Evolutionary conservation across 805 yeast genomes (phyloP).

Genomic region (Starmerella floris): DNA sequence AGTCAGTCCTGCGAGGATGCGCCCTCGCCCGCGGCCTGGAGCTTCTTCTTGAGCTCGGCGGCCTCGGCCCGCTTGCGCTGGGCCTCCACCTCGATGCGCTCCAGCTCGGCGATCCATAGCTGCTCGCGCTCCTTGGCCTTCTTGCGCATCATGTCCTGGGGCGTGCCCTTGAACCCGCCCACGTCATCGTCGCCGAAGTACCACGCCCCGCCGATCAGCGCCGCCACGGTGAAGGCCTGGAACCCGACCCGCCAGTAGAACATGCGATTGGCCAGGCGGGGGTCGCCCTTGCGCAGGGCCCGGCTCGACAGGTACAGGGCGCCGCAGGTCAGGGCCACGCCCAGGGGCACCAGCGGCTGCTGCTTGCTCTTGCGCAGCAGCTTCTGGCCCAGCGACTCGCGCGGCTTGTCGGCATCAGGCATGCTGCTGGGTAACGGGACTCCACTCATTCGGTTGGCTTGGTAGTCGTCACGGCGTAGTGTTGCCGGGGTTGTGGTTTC

Average conservation of each 20-base stretch:
- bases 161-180: constrained; percentile 18
- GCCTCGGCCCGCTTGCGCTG: constrained; percentile 17
- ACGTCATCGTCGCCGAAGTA: constrained; percentile 41
- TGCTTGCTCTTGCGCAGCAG: constrained; percentile 44
- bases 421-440: constrained; percentile 17
- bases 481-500: too few relatives aligned
- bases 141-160: constrained; percentile 43
- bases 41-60: constrained; percentile 12
- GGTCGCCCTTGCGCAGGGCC: constrained; percentile 60
- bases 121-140: constrained; percentile 77
- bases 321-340: constrained; percentile 61
- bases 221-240: constrained; percentile 72
- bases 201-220: constrained; percentile 64
- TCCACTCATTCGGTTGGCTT: constrained; percentile 6
- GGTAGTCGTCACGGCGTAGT: too few relatives aligned
- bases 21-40: background rate
- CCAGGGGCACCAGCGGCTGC: constrained; percentile 83
- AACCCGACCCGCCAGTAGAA: constrained; percentile 81
- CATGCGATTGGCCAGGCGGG: constrained; percentile 66
- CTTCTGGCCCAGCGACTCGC: constrained; percentile 20
- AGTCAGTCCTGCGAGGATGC: too few relatives aligned
- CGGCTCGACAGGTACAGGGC: constrained; percentile 71
- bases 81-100: constrained; percentile 60
- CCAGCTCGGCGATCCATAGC: constrained; percentile 74
- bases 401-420: constrained; percentile 11